Percentiles rank a stretch among this genome's conserved stretches.
Conservation (phyloP, 495 filamentous ascomycete species). For the Penicillium coprophilum region DNA sequence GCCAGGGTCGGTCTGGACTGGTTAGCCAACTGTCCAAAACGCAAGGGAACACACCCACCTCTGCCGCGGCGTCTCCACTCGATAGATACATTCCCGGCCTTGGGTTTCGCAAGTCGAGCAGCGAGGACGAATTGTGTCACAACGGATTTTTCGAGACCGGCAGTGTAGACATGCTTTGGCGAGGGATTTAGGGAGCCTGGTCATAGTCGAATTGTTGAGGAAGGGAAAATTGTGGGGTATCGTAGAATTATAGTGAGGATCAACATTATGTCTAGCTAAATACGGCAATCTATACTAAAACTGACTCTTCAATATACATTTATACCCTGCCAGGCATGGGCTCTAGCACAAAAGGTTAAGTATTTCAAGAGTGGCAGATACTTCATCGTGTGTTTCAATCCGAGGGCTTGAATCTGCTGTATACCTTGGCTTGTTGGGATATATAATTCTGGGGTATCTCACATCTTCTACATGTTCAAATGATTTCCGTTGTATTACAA, state of each 20-base stretch:
- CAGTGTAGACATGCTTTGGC: slow-evolving; percentile 1
- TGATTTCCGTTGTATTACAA: background rate
- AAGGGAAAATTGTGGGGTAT: background rate
- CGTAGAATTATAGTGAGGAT: background rate
- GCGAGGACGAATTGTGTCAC: slow-evolving; percentile 3
- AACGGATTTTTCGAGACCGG: slow-evolving; percentile 2
- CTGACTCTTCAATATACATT: too few species aligned
- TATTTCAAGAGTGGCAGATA: too few species aligned
- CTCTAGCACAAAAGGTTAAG: too few species aligned
- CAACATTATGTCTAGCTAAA: background rate
- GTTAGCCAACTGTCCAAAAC: background rate
- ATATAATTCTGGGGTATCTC: background rate
- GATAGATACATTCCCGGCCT: slow-evolving; percentile 4
- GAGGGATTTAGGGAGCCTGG: background rate
- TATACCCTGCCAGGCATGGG: background rate
- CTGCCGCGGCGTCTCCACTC: slow-evolving; percentile 3
- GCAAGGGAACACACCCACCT: background rate
- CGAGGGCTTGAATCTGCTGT: background rate
- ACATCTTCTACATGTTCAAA: background rate
- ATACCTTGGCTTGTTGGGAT: background rate
- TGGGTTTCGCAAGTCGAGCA: slow-evolving; percentile 1
- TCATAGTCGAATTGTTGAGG: background rate
- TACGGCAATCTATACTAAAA: background rate
- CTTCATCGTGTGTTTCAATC: too few species aligned
- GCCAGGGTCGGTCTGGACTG: background rate